Evolutionary conservation across 2,329 filamentous ascomycete species (phyloP).

Genomic region (Microcyclospora pomicola): DNA sequence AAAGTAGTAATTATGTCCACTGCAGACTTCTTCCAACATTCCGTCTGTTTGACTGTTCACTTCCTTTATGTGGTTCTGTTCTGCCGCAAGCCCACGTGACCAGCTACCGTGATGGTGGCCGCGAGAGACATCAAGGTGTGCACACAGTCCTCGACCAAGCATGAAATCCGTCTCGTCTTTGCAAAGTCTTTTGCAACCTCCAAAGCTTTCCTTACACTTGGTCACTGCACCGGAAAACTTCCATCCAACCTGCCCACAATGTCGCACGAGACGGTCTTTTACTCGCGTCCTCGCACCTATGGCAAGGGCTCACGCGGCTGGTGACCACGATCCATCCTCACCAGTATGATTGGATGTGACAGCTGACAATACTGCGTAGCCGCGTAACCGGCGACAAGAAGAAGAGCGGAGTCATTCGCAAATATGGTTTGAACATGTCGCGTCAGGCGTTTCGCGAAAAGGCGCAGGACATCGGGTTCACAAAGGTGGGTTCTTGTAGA

Average conservation of each 20-base stretch:
- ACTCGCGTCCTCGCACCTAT: conserved; percentile 15
- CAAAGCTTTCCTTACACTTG: too few species aligned
- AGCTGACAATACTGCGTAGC: conserved; percentile 3
- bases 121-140: too few species aligned
- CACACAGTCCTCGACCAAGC: too few species aligned
- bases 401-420: conserved; percentile 14
- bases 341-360: not conserved
- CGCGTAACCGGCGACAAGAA: conserved; percentile 18
- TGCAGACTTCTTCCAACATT: too few species aligned
- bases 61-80: too few species aligned
- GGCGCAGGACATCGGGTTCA: conserved; percentile 16
- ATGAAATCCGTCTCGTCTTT: too few species aligned
- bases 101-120: too few species aligned
- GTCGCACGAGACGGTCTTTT: conserved; percentile 17
- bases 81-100: too few species aligned
- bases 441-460: conserved; percentile 17
- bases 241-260: conserved; percentile 3
- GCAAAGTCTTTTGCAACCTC: too few species aligned
- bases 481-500: conserved; percentile 8
- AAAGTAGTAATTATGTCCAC: too few species aligned
- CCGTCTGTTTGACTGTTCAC: too few species aligned
- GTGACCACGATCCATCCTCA: conserved; percentile 3
- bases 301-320: conserved; percentile 16
- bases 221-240: too few species aligned
- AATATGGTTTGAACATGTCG: conserved; percentile 17